Conservation (phyloP, 2,329 filamentous ascomycete genomes). For the Trichoderma semiorbis region DNA sequence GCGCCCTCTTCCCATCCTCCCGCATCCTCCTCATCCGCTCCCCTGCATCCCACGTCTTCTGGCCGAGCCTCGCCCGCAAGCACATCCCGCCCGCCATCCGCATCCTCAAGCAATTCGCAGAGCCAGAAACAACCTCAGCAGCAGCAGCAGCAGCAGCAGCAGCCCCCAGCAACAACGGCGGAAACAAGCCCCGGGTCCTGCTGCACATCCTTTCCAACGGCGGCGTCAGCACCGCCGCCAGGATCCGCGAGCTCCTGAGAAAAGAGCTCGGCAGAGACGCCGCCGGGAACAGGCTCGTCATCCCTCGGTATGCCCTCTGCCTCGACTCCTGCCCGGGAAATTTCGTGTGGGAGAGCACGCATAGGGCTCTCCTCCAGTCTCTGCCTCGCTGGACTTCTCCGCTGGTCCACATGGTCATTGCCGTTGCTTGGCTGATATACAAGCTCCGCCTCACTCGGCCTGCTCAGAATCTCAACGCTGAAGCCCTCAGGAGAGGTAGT, state of each 20-base stretch:
- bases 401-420: constrained; percentile 35
- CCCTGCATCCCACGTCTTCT: constrained; percentile 36
- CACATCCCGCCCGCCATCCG: constrained; percentile 40
- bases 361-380: constrained; percentile 38
- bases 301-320: constrained; percentile 43
- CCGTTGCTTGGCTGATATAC: constrained; percentile 31
- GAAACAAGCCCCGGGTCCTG: constrained; percentile 34
- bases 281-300: constrained; percentile 6
- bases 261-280: constrained; percentile 22
- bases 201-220: constrained; percentile 54
- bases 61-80: constrained; percentile 29
- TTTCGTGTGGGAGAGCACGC: constrained; percentile 38
- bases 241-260: constrained; percentile 30
- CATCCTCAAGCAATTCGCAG: constrained; percentile 35
- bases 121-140: constrained; percentile 16
- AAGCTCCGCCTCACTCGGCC: constrained; percentile 29
- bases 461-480: constrained; percentile 34
- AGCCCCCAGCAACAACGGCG: not conserved
- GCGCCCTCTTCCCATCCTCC: constrained; percentile 42
- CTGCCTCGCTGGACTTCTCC: constrained; percentile 35
- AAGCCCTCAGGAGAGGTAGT: constrained; percentile 35
- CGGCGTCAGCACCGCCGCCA: constrained; percentile 41
- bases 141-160: too few relatives aligned
- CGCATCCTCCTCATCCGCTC: constrained; percentile 47
- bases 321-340: constrained; percentile 49